phyloP scores from a whole-genome alignment of 2,329 filamentous ascomycete genomes.

The Penicillium digitatum region DNA sequence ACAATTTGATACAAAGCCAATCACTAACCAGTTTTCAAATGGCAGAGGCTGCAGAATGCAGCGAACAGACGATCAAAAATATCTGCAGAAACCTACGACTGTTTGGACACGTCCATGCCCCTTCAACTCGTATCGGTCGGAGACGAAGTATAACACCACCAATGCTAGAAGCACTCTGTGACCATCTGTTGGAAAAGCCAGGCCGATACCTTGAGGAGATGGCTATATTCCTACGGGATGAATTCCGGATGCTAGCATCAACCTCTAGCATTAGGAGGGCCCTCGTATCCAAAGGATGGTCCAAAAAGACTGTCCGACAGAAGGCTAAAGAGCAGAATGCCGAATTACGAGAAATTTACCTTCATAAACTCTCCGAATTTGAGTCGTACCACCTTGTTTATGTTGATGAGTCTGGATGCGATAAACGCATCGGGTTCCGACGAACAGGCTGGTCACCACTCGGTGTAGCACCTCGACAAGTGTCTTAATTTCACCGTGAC shows the following conservation, averaged over 20 bases:
- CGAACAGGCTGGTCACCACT: background rate
- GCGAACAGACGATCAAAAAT: background rate
- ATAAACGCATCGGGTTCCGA: background rate
- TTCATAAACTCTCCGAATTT: conserved; percentile 32
- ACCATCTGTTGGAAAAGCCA: no score
- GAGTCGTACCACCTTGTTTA: background rate
- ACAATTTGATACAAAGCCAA: background rate
- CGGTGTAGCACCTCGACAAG: conserved; percentile 16
- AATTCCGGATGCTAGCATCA: no score
- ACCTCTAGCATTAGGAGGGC: conserved; percentile 6
- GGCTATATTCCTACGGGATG: no score
- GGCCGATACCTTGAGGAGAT: no score
- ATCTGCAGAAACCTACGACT: background rate
- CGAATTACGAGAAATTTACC: conserved; percentile 37
- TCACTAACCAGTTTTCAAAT: background rate
- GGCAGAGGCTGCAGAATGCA: background rate
- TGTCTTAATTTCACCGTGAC: background rate
- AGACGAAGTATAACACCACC: no score
- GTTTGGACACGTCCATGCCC: background rate
- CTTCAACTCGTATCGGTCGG: no score
- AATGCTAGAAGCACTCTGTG: no score
- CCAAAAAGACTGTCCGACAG: conserved; percentile 22
- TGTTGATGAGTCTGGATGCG: no score
- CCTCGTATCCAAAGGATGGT: conserved; percentile 14
- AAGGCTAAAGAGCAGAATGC: conserved; percentile 33